phyloP scores from a whole-genome alignment of 805 yeast genomes.

The Torulaspora maleeae region DNA sequence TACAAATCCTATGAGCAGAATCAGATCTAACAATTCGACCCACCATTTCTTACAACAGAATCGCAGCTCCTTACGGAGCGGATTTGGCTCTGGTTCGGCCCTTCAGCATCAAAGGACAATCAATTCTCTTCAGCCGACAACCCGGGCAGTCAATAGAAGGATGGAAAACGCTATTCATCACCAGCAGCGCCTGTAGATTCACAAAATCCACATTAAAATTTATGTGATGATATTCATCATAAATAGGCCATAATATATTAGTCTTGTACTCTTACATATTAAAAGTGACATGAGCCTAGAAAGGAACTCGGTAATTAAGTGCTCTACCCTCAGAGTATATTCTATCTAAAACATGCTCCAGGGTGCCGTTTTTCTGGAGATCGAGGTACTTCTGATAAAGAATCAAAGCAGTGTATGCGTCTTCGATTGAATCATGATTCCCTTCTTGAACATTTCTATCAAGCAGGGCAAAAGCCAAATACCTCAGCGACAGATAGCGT shows the following conservation, averaged over 20 bases:
- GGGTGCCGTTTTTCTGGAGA: conserved; percentile 50
- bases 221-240: neutral
- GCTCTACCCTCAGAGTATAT: conserved; percentile 65
- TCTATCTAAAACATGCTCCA: conserved; percentile 57
- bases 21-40: conserved; percentile 9
- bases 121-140: conserved; percentile 37
- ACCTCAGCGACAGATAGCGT: conserved; percentile 77
- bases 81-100: conserved; percentile 15
- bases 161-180: conserved; percentile 24
- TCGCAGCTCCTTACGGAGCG: conserved; percentile 18
- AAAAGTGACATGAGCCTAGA: neutral
- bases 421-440: conserved; percentile 96
- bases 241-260: neutral
- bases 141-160: conserved; percentile 41
- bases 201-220: neutral
- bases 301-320: conserved; percentile 33
- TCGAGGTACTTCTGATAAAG: conserved; percentile 70
- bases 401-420: conserved; percentile 79
- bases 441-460: conserved; percentile 79
- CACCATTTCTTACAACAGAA: conserved; percentile 13
- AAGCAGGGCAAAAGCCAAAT: conserved; percentile 74
- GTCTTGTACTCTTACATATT: neutral
- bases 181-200: conserved; percentile 14
- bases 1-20: conserved; percentile 23
- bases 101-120: conserved; percentile 28